Conservation (phyloP, 148 eudicot species). For the Chenopodium berlandieri region DNA sequence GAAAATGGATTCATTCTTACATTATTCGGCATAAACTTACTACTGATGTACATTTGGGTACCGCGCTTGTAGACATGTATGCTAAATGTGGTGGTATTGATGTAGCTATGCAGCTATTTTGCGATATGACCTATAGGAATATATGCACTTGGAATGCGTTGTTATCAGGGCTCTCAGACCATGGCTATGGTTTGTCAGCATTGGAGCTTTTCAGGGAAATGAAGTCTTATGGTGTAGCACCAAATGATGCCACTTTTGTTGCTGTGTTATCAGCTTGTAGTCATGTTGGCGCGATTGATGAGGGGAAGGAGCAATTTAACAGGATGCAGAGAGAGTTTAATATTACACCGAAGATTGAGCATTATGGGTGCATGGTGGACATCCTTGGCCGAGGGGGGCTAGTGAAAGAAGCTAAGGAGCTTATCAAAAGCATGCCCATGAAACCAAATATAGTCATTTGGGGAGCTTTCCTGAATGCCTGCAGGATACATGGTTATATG, state of each 20-base stretch:
- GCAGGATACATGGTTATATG: constrained; percentile 29
- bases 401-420: constrained; percentile 34
- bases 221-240: constrained; percentile 22
- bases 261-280: constrained; percentile 45
- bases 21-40: constrained; percentile 18
- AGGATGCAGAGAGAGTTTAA: constrained; percentile 28
- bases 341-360: constrained; percentile 38
- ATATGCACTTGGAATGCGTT: constrained; percentile 45
- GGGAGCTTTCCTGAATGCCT: constrained; percentile 36
- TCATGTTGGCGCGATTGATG: constrained; percentile 35
- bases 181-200: constrained; percentile 30
- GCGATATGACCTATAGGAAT: constrained; percentile 15
- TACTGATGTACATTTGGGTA: constrained; percentile 35
- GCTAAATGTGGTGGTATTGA: constrained; percentile 42
- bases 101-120: constrained; percentile 30
- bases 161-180: constrained; percentile 36
- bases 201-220: constrained; percentile 35
- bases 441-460: constrained; percentile 38
- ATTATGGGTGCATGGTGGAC: constrained; percentile 50
- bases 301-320: constrained; percentile 28
- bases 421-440: constrained; percentile 43
- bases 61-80: constrained; percentile 50
- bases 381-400: constrained; percentile 38
- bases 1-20: constrained; percentile 40
- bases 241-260: constrained; percentile 40